Base-by-base conservation (phyloP, 2,329 filamentous ascomycete genomes). In the Diaporthe sp. region DNA sequence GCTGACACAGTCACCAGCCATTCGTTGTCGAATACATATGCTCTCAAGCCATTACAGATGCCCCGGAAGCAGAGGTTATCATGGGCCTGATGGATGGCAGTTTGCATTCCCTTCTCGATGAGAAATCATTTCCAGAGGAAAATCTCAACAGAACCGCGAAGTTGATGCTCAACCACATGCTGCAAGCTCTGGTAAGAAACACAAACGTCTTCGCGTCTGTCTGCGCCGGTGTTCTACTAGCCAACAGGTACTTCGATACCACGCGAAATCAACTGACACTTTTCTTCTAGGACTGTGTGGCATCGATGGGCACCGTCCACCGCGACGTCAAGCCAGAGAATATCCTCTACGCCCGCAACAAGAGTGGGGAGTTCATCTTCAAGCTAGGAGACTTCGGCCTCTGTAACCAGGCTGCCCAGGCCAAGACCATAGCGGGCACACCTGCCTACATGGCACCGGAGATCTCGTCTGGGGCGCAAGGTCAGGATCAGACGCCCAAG, bases 341-440 rank as follows among this genome's bases (percentile, higher is more conserved):
- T 27, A 71, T 71, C 35, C 69, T 71, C 1, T 71, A 71, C 42
- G 44, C 44, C 6, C 22, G 42, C 15, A 15, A 15, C 39, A 6
- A 22, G 2, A 22, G n/a, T 25, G n/a, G 39, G 4, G 9, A 50
- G 12, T 78, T 78, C 42, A 10, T 25, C 13, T 79, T 78, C 58
- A 73, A 78, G 58, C 72, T 79, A 10, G 72, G 72, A 9, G 77
- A 79, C 39, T 77, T 79, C 47, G 76, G 77, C 37, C n/a, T 78
- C 17, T 32, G 22, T 27, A 71, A 61, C n/a, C 1, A 55, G 12
- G 56, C 44, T 1, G 25, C 27, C 8, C 4, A 37, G n/a, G 69
- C 58, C 0, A n/a, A 3, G 30, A 50, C 55, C 17, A 53, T 9
- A 63, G 50, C 27, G 5, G 77, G 77, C 12, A 76, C 77, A 1